A percentile compares a stretch with the other conserved stretches of the same genome.
These are phyloP conservation scores for Phaeosphaeriaceae sp. DNA, from an alignment of 2,329 filamentous ascomycete species.

Conservation along the genomic window DNA sequence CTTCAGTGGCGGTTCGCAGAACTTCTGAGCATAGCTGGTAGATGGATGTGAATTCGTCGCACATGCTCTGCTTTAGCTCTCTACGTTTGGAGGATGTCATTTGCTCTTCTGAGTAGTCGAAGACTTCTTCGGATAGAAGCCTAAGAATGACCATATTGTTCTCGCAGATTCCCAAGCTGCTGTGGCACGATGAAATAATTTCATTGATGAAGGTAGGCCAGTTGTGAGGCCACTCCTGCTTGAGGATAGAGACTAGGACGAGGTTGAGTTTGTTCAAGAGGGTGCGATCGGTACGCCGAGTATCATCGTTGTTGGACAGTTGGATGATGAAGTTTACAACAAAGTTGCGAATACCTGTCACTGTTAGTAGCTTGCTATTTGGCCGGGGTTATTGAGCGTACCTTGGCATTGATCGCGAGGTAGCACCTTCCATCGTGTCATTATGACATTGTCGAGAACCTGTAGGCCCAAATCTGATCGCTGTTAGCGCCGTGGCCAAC, in stretches of 20 bases:
- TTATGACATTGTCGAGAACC: slow-evolving; percentile 96
- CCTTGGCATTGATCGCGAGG: slow-evolving; percentile 95
- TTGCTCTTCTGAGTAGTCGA: slow-evolving; percentile 97
- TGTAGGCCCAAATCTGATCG: slow-evolving; percentile 84
- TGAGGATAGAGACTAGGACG: slow-evolving; percentile 94
- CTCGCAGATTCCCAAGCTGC: slow-evolving; percentile 95
- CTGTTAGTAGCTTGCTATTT: slow-evolving; percentile 9
- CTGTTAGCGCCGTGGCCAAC: slow-evolving; percentile 43
- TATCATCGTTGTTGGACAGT: slow-evolving; percentile 87
- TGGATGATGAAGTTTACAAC: slow-evolving; percentile 98
- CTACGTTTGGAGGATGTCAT: slow-evolving; percentile 99
- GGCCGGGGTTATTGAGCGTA: slow-evolving; percentile 47
- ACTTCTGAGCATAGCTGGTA: slow-evolving; percentile 98
- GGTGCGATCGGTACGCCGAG: slow-evolving; percentile 80
- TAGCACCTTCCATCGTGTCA: slow-evolving; percentile 98
- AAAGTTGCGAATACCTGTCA: slow-evolving; percentile 93
- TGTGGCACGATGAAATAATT: slow-evolving; percentile 95
- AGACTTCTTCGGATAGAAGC: slow-evolving; percentile 95
- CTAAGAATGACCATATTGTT: slow-evolving; percentile 99
- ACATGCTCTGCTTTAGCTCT: slow-evolving; percentile 98
- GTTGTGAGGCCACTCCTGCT: slow-evolving; percentile 99
- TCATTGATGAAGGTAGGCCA: slow-evolving; percentile 99
- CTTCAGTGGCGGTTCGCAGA: slow-evolving; percentile 84
- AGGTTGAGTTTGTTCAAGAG: slow-evolving; percentile 98
- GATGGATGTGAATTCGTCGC: slow-evolving; percentile 96